Percentiles rank a stretch among this genome's conserved stretches.
These are phyloP conservation scores for Alternaria panax DNA, from an alignment of 2,329 filamentous ascomycete species.

Conservation along the genomic window DNA sequence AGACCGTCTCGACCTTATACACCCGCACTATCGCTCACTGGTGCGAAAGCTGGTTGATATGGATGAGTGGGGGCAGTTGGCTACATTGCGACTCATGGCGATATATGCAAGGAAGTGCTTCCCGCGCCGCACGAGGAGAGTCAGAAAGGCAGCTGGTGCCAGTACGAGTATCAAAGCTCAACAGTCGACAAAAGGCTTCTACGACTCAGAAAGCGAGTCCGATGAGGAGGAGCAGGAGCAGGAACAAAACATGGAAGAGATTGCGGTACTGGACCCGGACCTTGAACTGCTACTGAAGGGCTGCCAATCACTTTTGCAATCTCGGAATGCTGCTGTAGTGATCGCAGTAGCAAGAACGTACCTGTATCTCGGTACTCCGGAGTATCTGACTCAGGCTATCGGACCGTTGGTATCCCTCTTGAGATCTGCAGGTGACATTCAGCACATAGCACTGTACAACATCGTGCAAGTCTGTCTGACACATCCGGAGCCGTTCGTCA, in stretches of 20 bases:
- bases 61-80: conserved; percentile 97
- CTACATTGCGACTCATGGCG: conserved; percentile 81
- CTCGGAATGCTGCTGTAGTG: conserved; percentile 90
- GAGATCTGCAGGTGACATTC: conserved; percentile 83
- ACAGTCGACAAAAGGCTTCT: conserved; percentile 73
- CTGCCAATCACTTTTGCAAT: conserved; percentile 85
- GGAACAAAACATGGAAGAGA: conserved; percentile 61
- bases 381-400: conserved; percentile 76
- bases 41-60: conserved; percentile 95
- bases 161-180: conserved; percentile 45
- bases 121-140: conserved; percentile 69
- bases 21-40: conserved; percentile 84
- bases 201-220: conserved; percentile 61
- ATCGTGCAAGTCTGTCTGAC: conserved; percentile 89
- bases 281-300: conserved; percentile 80
- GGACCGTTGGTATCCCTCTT: conserved; percentile 88
- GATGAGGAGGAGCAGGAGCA: conserved; percentile 55
- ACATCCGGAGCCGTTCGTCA: conserved; percentile 80
- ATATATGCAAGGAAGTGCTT: conserved; percentile 89
- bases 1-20: conserved; percentile 84
- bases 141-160: conserved; percentile 60
- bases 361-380: conserved; percentile 79
- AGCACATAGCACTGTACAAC: conserved; percentile 90
- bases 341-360: conserved; percentile 87
- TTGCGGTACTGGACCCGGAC: conserved; percentile 76